phyloP scores from a whole-genome alignment of 257 asterid genomes.

The Eustoma russellianum region DNA sequence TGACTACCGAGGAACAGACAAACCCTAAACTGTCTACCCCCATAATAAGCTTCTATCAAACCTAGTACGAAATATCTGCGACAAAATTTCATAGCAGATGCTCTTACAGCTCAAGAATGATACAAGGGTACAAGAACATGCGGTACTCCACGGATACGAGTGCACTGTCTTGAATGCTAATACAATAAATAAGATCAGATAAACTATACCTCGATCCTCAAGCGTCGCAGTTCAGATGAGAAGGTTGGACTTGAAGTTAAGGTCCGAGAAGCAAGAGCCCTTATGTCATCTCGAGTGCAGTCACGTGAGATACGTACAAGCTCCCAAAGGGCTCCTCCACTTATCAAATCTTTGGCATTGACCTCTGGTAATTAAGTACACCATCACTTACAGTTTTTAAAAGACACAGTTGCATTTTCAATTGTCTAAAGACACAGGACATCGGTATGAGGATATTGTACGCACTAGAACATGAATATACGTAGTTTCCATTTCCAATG shows the following conservation, averaged over 20 bases:
- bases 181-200: neutral
- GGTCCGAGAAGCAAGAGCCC: constrained; percentile 85
- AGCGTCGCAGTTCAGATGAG: constrained; percentile 69
- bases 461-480: no score
- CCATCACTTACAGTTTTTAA: neutral
- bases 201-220: constrained; percentile 67
- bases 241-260: constrained; percentile 79
- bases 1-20: no score
- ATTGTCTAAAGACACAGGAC: neutral
- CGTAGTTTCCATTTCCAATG: no score
- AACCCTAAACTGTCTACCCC: no score
- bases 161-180: no score
- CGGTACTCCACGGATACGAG: no score
- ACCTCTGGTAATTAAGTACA: constrained; percentile 42
- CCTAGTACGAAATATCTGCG: no score
- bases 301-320: constrained; percentile 94
- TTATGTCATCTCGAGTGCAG: constrained; percentile 93
- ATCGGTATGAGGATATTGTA: neutral
- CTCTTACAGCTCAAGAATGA: no score
- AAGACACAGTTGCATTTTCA: neutral
- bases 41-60: no score
- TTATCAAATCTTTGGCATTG: constrained; percentile 81
- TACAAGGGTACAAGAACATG: no score
- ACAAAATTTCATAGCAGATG: no score
- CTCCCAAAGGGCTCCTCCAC: constrained; percentile 99